Conservation (phyloP, 1,139 yeast species). For the Pichia cactophila region DNA sequence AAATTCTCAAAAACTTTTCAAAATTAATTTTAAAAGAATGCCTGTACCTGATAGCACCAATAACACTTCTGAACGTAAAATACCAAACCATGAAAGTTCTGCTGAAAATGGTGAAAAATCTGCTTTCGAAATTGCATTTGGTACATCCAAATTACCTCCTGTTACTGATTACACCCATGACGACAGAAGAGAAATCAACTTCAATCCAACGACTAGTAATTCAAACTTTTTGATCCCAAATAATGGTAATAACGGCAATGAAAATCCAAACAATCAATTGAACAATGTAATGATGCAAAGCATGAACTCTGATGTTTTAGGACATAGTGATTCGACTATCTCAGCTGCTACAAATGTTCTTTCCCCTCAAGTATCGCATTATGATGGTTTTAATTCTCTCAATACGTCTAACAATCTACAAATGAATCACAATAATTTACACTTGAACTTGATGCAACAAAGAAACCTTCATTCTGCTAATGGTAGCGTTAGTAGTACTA, state of each 20-base stretch:
- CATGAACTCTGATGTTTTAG: conserved; percentile 4
- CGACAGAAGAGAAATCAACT: conserved; percentile 12
- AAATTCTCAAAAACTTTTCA: conserved; percentile 28
- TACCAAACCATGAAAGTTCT: not conserved
- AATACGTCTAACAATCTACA: not conserved
- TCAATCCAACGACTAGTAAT: conserved; percentile 12
- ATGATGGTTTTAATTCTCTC: not conserved
- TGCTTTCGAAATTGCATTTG: conserved; percentile 30
- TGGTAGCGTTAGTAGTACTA: not conserved
- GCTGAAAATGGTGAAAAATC: conserved; percentile 5
- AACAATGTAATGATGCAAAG: not conserved
- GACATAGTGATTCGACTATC: not conserved
- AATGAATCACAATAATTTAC: not conserved
- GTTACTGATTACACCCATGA: conserved; percentile 26
- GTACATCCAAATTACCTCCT: conserved; percentile 29
- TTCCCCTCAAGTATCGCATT: not conserved
- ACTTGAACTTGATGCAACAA: not conserved
- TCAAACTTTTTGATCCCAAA: conserved; percentile 3
- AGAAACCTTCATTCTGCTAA: not conserved
- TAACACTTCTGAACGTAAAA: conserved; percentile 1
- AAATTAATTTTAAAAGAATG: conserved; percentile 25
- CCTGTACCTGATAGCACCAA: conserved; percentile 10
- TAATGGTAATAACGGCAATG: not conserved
- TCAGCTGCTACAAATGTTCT: not conserved
- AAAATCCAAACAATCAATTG: not conserved